A percentile compares a stretch with the other conserved stretches of the same genome.
phyloP scores from a whole-genome alignment of 805 yeast genomes.

The Huiozyma sinensis region DNA sequence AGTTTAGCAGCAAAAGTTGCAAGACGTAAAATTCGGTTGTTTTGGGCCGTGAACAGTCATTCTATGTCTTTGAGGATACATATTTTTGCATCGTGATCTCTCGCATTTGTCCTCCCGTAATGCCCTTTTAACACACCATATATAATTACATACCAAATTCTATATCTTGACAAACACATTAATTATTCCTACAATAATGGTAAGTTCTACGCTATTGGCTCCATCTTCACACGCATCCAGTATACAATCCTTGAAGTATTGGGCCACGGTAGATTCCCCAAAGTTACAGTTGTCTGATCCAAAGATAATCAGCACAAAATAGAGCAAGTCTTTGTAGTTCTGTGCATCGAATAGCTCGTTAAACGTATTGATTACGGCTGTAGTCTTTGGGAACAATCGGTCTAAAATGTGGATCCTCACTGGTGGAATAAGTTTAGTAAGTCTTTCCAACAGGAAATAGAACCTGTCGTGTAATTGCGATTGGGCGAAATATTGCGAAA shows the following conservation, averaged over 20 bases:
- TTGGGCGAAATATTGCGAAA: conserved; percentile 1
- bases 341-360: conserved; percentile 12
- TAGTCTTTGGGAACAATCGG: conserved; percentile 2
- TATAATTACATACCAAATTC: too few species aligned
- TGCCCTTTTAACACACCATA: too few species aligned
- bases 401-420: conserved; percentile 10
- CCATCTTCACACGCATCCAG: conserved; percentile 13
- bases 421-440: conserved; percentile 12
- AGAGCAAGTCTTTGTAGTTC: conserved; percentile 14
- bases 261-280: not conserved
- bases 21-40: too few species aligned
- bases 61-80: too few species aligned
- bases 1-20: too few species aligned
- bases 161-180: conserved; percentile 7
- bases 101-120: too few species aligned
- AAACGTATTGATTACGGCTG: conserved; percentile 11
- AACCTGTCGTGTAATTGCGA: conserved; percentile 6
- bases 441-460: conserved; percentile 19
- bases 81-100: too few species aligned
- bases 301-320: conserved; percentile 17
- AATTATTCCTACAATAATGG: conserved; percentile 15
- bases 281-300: conserved; percentile 9
- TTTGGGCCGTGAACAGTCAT: too few species aligned
- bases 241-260: conserved; percentile 16
- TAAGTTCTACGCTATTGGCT: conserved; percentile 19